phyloP scores from a whole-genome alignment of 202 grass and related monocot genomes.

The Panicum hallii region DNA sequence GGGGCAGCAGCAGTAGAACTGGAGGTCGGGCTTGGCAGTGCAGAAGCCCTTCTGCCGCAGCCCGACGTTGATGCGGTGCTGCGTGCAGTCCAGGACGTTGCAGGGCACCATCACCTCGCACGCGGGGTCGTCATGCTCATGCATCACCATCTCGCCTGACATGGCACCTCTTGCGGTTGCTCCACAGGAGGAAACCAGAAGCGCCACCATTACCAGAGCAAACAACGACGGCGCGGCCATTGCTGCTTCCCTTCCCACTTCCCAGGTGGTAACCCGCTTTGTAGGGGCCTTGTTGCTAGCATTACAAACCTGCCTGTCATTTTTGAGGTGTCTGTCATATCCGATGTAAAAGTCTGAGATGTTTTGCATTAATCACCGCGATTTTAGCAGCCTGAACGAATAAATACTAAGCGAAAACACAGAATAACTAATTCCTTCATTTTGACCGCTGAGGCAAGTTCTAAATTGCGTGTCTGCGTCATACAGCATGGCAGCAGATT shows the following conservation, averaged over 20 bases:
- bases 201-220: background rate
- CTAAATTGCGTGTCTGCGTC: background rate
- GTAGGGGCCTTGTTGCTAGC: background rate
- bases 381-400: background rate
- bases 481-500: background rate
- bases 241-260: too few species aligned
- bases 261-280: too few species aligned
- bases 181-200: background rate
- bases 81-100: background rate
- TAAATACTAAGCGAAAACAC: background rate
- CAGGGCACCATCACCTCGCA: conserved; percentile 21
- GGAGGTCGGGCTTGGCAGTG: background rate
- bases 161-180: too few species aligned
- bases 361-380: background rate
- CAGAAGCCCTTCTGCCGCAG: background rate
- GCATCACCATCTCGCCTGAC: too few species aligned
- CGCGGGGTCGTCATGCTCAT: background rate
- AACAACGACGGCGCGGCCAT: background rate
- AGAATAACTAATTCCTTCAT: background rate
- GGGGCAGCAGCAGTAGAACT: conserved; percentile 32
- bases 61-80: background rate
- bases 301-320: too few species aligned
- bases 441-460: background rate
- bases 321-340: background rate
- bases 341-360: background rate